phyloP scores from a whole-genome alignment of 352 stramenopile species.

The Achlya hypogyna region DNA sequence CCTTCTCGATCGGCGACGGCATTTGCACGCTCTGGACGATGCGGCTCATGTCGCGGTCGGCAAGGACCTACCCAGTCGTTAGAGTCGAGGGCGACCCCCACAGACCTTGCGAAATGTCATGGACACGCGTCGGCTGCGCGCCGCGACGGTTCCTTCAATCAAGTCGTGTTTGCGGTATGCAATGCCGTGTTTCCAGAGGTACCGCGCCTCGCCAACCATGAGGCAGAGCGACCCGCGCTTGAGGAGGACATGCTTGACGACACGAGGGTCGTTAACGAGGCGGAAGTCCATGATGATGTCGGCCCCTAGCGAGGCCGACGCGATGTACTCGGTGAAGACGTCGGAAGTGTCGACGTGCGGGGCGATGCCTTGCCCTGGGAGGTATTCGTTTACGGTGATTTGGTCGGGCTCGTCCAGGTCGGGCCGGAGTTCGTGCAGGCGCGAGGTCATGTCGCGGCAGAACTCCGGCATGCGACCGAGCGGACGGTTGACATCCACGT shows the following conservation, averaged over 20 bases:
- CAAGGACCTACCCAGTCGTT: not conserved
- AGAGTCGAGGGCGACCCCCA: not conserved
- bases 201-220: conserved; percentile 26
- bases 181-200: conserved; percentile 32
- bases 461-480: conserved; percentile 16
- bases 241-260: conserved; percentile 20
- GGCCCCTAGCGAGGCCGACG: conserved; percentile 25
- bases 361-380: conserved; percentile 31
- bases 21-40: conserved; percentile 4
- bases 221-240: conserved; percentile 24
- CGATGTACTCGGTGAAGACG: conserved; percentile 27
- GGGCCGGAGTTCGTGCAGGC: not conserved
- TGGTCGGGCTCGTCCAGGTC: conserved; percentile 22
- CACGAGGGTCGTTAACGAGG: conserved; percentile 1
- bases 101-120: conserved; percentile 29
- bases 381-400: conserved; percentile 34
- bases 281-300: conserved; percentile 26
- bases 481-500: conserved; percentile 13
- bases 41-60: not conserved
- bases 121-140: conserved; percentile 21
- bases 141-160: conserved; percentile 18
- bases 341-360: conserved; percentile 30
- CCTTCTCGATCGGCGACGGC: conserved; percentile 49
- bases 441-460: not conserved
- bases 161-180: conserved; percentile 27